Evolutionary conservation across 2,329 filamentous ascomycete species (phyloP).

Genomic region (Fusarium sp.): DNA sequence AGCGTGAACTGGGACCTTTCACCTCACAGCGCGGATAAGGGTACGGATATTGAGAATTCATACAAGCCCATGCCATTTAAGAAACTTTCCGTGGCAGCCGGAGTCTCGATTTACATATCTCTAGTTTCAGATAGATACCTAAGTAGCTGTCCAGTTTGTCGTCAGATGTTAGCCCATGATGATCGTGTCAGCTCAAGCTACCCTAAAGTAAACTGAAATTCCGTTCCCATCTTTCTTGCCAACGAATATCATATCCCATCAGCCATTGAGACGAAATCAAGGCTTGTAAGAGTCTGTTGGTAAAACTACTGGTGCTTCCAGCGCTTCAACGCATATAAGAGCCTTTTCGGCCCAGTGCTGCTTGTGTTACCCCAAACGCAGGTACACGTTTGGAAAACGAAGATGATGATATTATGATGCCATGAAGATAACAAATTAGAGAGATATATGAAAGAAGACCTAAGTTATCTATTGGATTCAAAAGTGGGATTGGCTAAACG

Average conservation of each 20-base stretch:
- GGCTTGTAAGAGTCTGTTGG: background rate
- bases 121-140: too few relatives aligned
- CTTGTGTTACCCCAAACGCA: constrained; percentile 24
- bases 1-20: background rate
- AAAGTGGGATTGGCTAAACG: constrained; percentile 1
- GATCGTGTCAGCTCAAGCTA: background rate
- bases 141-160: background rate
- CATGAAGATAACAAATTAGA: background rate
- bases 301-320: background rate
- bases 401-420: background rate
- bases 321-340: background rate
- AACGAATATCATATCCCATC: background rate
- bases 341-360: background rate
- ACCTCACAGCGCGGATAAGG: background rate
- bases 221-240: background rate
- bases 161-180: background rate
- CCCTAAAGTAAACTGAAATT: background rate
- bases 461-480: background rate
- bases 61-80: background rate
- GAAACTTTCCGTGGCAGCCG: too few relatives aligned
- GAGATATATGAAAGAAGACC: background rate
- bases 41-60: background rate
- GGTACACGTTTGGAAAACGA: constrained; percentile 6
- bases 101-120: background rate
- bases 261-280: constrained; percentile 25